Percentiles rank a stretch among this genome's conserved stretches.
phyloP scores from a whole-genome alignment of 2,329 filamentous ascomycete genomes.

The Colletotrichum sp. region DNA sequence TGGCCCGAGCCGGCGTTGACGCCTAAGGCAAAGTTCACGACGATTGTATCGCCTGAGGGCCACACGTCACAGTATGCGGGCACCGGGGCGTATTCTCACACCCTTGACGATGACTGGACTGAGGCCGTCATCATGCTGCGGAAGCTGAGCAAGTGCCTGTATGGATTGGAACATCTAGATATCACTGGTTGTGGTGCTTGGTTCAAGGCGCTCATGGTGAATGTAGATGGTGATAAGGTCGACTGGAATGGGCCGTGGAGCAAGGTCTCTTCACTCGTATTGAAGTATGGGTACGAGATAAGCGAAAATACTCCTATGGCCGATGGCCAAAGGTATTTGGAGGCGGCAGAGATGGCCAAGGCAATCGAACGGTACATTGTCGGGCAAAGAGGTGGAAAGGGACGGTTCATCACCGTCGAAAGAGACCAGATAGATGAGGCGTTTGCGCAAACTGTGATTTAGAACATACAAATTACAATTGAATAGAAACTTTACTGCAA shows the following conservation, averaged over 20 bases:
- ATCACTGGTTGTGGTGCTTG: conserved; percentile 64
- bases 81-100: conserved; percentile 62
- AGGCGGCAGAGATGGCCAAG: conserved; percentile 41
- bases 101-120: conserved; percentile 62
- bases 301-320: conserved; percentile 35
- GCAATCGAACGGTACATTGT: conserved; percentile 54
- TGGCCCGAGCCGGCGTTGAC: conserved; percentile 67
- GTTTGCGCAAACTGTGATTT: neutral
- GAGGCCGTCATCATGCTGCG: conserved; percentile 62
- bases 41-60: conserved; percentile 49
- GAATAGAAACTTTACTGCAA: neutral
- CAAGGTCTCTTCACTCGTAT: conserved; percentile 50
- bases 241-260: conserved; percentile 62
- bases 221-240: conserved; percentile 49
- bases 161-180: conserved; percentile 65
- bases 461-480: neutral
- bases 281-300: conserved; percentile 49
- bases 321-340: conserved; percentile 35
- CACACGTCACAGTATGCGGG: conserved; percentile 54
- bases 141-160: conserved; percentile 58
- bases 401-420: conserved; percentile 54
- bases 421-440: conserved; percentile 32
- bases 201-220: conserved; percentile 51
- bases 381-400: conserved; percentile 49
- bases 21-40: conserved; percentile 54